Base-by-base conservation (phyloP, 2,329 filamentous ascomycete genomes). In the Trichoderma guizhouense region DNA sequence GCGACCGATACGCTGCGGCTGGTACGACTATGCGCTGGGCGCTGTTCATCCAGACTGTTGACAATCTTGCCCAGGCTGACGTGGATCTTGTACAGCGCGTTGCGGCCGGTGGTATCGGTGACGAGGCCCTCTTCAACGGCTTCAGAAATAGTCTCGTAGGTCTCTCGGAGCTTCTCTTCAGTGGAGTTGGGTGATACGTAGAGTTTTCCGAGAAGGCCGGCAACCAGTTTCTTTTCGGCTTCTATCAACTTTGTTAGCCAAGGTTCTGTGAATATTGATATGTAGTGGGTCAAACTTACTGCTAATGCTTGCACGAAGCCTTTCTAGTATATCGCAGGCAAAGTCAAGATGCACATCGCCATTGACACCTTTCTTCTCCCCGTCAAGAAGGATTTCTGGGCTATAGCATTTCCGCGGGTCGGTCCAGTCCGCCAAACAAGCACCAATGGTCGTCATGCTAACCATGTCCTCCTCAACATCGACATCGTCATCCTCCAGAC, bases 391-490 rank as follows among this genome's bases (percentile, higher is more conserved):
- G 1, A 82, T 76, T 5, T 82, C 84, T 74, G 83, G 86, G 71
- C 80, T 87, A 82, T 83, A 92, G 83, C 84, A 93, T 80, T 97
- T 95, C 64, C 95, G 87, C 47, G 95, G 94, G 80, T 98, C 95
- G 0, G 95, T 98, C 96, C 95, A 98, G 79, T 98, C 95, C 0
- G 95, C 89, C 8, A 98, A 84, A 77, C 94, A 95, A 3, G 93
- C 90, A 1, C 93, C 94, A 72, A 97, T 93, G 3, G 91, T 89
- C 57, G 89, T 87, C 74, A 97, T 87, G 76, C 91, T 90, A 9
- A 95, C 92, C 90, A 97, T 94, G 74, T 90, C 91, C 72, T 92
- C 92, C 47, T 89, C 89, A 12, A 92, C 89, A 65, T 94, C 92
- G 21, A 91, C 90, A 63, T 93, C 91, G 36, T 93, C 92, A 57